These are phyloP conservation scores for Thamnidium elegans DNA, from an alignment of 192 early-diverging fungal species.

Conservation along the genomic window DNA sequence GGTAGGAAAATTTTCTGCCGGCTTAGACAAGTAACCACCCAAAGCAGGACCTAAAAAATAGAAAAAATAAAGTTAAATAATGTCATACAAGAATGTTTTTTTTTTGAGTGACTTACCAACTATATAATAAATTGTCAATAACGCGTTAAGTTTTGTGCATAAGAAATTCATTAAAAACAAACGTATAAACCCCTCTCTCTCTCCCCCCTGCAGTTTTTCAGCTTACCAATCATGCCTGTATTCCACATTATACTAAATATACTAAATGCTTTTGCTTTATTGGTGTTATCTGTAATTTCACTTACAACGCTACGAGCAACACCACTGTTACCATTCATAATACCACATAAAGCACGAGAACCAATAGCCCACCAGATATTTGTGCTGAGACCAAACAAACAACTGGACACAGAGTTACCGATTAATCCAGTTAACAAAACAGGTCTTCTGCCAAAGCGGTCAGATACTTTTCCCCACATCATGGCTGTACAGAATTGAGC, in stretches of 20 bases:
- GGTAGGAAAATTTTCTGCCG: slow-evolving; percentile 62
- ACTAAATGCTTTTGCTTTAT: slow-evolving; percentile 73
- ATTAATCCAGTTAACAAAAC: slow-evolving; percentile 75
- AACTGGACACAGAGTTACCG: slow-evolving; percentile 67
- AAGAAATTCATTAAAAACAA: background rate
- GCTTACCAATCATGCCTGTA: slow-evolving; percentile 51
- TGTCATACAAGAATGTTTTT: background rate
- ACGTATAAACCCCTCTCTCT: background rate
- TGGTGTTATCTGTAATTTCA: slow-evolving; percentile 83
- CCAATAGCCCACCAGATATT: slow-evolving; percentile 58
- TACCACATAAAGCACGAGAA: slow-evolving; percentile 61
- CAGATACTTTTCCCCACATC: slow-evolving; percentile 73
- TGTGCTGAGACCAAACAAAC: slow-evolving; percentile 72
- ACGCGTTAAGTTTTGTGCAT: background rate
- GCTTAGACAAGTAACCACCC: slow-evolving; percentile 81
- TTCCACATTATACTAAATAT: slow-evolving; percentile 74
- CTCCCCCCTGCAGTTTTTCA: too few species aligned
- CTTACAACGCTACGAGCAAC: slow-evolving; percentile 81
- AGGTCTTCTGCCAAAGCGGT: slow-evolving; percentile 79
- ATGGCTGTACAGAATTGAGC: slow-evolving; percentile 70
- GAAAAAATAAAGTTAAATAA: slow-evolving; percentile 3
- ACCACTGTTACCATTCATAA: slow-evolving; percentile 74
- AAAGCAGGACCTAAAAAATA: slow-evolving; percentile 64
- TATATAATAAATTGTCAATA: too few species aligned
- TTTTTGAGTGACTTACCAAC: background rate